Evolutionary conservation across 495 filamentous ascomycete genomes (phyloP), one percentile per base, ranked within the genome.

Genomic region (Neurospora pannonica): DNA sequence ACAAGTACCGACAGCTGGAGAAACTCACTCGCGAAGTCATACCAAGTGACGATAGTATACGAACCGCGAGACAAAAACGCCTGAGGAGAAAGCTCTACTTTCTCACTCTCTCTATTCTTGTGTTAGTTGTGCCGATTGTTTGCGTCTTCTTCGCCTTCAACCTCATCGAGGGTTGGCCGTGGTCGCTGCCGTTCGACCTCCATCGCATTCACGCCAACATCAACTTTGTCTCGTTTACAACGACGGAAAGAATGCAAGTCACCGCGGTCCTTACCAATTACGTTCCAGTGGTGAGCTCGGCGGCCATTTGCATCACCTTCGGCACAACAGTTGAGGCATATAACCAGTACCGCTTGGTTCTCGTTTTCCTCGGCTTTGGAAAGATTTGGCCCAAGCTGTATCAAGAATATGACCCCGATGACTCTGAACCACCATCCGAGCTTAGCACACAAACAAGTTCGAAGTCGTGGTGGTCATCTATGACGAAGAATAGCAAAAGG

Each of bases 21-120:
- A 86, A 81, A 71, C 81, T 89, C 40, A 92, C 94, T 71, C 83
- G 83, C 1, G 80, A 84, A 11, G 86, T 92, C 71, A 78, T 95
- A n/a, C 80, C 79, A 34, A 84, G 88, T 54, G 84, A 86, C 36
- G 88, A 87, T 74, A 80, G 76, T 72, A 39, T 73, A 9, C 76
- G 79, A 2, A 60, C 77, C 4, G 74, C 90, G 85, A 73, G 88
- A 80, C 70, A 82, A 85, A 77, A 92, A 79, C 79, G 92, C 69
- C 90, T 92, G 6, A 88, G 92, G 81, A 77, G 92, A 43, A 92
- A 95, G 72, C 89, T 97, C 40, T 96, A 95, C 80, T 81, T 90
- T 73, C 87, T 97, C 77, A 85, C 92, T n/a, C 77, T 92, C 36
- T 76, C 87, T 70, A 86, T 97, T 81, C 84, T 97, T 15, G 19